Evolutionary conservation across 345 rosid species (phyloP), one percentile per base, ranked within the genome.

Genomic region (Lumnitzera racemosa): DNA sequence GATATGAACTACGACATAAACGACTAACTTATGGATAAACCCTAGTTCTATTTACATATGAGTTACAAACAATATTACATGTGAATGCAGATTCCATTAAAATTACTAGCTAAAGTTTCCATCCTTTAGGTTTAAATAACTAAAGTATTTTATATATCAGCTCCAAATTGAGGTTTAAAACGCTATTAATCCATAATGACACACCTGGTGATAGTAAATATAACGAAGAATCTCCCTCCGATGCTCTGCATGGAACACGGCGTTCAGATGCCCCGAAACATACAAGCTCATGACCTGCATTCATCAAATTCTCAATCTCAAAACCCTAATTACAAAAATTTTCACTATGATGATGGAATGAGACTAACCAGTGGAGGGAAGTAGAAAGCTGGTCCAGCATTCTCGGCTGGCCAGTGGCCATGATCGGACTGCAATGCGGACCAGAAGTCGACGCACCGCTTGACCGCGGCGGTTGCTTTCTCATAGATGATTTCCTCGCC

Each of bases 391-490:
- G 82, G 82, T 25, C 89, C 89, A 27, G 84, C 78, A 53, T 78
- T 81, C 68, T 83, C 86, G 20, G 86, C 84, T 2, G 86, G 86
- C 88, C 89, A 83, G 61, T 83, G 86, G 12, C 89, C 89, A 49
- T 83, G 84, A 43, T 70, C 69, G 14, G 86, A 79, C 55, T 83
- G 89, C 66, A 83, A 78, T 13, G 76, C 79, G 14, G 89, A 79
- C 72, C 80, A 79, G 73, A 83, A 76, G 65, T 62, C 23, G 49
- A 69, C 86, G 5, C 77, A 72, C 72, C 82, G 74, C 66, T 49
- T 66, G 54, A 81, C 57, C n/a, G 84, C 71, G 13, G 71, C 58
- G 20, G 84, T 66, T 49, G 82, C 78, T 70, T 74, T 76, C 53
- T 79, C 84, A 13, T 67, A 50, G 9, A 81, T 58, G 12, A 83